A percentile compares a stretch with the other conserved stretches of the same genome.
phyloP scores from a whole-genome alignment of 176 grass and related monocot species.

The Oryza meridionalis region DNA sequence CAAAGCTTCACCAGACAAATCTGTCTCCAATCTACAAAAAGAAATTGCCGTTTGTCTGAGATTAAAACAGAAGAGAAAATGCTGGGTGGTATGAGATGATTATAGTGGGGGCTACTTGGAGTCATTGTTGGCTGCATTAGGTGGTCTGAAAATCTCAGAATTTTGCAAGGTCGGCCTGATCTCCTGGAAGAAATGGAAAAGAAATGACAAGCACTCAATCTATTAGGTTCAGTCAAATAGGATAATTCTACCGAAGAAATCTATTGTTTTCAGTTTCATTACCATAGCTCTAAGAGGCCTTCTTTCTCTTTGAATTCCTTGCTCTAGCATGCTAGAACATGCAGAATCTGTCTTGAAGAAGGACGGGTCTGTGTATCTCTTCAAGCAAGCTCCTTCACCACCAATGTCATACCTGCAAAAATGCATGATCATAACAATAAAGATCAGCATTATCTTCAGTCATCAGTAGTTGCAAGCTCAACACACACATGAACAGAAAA shows the following conservation, averaged over 20 bases:
- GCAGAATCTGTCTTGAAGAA: conserved; percentile 61
- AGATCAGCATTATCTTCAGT: not conserved
- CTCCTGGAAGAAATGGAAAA: conserved; percentile 59
- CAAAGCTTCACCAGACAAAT: conserved; percentile 40
- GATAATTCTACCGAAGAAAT: not conserved
- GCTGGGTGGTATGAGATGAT: conserved; percentile 11
- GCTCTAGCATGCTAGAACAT: conserved; percentile 45
- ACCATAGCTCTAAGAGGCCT: conserved; percentile 68
- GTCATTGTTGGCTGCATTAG: conserved; percentile 30
- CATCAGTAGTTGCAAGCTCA: conserved; percentile 13
- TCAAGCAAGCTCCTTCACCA: conserved; percentile 82
- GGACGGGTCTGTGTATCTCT: conserved; percentile 83
- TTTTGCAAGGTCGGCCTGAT: conserved; percentile 56
- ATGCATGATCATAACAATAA: conserved; percentile 27
- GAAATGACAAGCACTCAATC: not conserved
- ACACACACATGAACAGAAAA: not conserved
- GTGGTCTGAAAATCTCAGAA: conserved; percentile 54
- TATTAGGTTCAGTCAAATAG: not conserved
- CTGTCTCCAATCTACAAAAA: conserved; percentile 44
- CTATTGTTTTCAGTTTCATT: conserved; percentile 28
- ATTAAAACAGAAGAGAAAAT: conserved; percentile 20
- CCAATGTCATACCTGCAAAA: conserved; percentile 75
- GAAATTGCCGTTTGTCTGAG: conserved; percentile 20
- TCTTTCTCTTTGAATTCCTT: conserved; percentile 55
- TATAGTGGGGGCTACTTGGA: conserved; percentile 50